A percentile compares a stretch with the other conserved stretches of the same genome.
Evolutionary conservation across 2,329 filamentous ascomycete species (phyloP).

Genomic region (Aureobasidium mangrovei): DNA sequence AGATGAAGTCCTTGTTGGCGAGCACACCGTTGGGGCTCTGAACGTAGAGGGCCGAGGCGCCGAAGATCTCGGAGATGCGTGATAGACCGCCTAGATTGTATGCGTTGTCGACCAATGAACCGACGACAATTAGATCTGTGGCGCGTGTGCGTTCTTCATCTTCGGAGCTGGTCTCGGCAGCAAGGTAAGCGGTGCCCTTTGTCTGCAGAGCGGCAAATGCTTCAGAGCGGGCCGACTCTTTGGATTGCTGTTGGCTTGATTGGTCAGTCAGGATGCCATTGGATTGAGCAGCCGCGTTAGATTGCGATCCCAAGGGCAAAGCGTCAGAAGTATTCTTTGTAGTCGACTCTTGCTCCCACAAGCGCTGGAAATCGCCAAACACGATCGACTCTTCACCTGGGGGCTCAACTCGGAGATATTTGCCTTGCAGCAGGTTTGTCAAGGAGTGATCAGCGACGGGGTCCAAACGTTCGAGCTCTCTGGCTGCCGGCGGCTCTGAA

Average conservation of each 20-base stretch:
- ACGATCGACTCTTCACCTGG: slow-evolving; percentile 31
- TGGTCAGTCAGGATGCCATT: not conserved
- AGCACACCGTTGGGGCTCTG: slow-evolving; percentile 32
- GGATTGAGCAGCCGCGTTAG: slow-evolving; percentile 6
- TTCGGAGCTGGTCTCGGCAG: slow-evolving; percentile 20
- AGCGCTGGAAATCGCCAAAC: slow-evolving; percentile 32
- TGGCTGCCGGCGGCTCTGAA: slow-evolving; percentile 29
- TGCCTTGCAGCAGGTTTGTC: slow-evolving; percentile 37
- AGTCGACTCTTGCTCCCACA: slow-evolving; percentile 26
- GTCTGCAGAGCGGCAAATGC: slow-evolving; percentile 38
- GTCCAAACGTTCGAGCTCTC: slow-evolving; percentile 35
- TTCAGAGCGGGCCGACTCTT: slow-evolving; percentile 13
- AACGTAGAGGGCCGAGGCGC: slow-evolving; percentile 38
- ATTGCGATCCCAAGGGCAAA: slow-evolving; percentile 24
- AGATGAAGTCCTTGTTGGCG: slow-evolving; percentile 40
- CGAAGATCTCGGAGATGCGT: slow-evolving; percentile 44
- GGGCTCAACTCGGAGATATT: slow-evolving; percentile 36
- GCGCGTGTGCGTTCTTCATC: slow-evolving; percentile 19
- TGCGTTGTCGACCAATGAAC: slow-evolving; percentile 42
- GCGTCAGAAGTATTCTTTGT: not conserved
- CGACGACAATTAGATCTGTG: slow-evolving; percentile 38
- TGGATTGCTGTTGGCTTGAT: slow-evolving; percentile 15
- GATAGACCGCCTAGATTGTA: slow-evolving; percentile 44
- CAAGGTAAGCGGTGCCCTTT: slow-evolving; percentile 39
- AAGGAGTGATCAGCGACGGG: slow-evolving; percentile 36